A percentile compares a stretch with the other conserved stretches of the same genome.
These are phyloP conservation scores for Saccharum officinarum DNA, from an alignment of 176 grass and related monocot genomes.

Conservation along the genomic window DNA sequence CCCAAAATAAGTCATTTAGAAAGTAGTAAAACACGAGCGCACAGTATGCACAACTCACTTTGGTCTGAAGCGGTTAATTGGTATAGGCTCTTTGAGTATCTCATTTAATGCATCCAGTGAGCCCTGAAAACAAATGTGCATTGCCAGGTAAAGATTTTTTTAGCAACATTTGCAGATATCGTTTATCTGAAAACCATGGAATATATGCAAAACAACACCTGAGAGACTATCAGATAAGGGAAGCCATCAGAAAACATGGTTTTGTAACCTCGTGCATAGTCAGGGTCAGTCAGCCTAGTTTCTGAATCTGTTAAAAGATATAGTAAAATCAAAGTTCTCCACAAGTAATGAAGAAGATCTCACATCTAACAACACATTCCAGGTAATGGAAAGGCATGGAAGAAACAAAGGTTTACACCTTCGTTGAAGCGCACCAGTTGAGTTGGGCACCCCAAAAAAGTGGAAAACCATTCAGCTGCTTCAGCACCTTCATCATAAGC, in stretches of 20 bases:
- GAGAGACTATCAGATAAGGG: conserved; percentile 73
- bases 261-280: conserved; percentile 74
- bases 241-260: conserved; percentile 64
- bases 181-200: background rate
- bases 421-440: conserved; percentile 70
- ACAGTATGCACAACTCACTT: conserved; percentile 51
- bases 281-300: conserved; percentile 58
- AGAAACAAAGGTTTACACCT: conserved; percentile 22
- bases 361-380: background rate
- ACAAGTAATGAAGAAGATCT: background rate
- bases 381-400: background rate
- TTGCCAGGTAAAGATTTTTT: conserved; percentile 9
- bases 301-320: conserved; percentile 47
- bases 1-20: background rate
- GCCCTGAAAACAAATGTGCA: conserved; percentile 45
- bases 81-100: conserved; percentile 69
- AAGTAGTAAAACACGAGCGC: background rate
- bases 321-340: background rate
- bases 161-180: conserved; percentile 8
- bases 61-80: conserved; percentile 84
- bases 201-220: conserved; percentile 42
- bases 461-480: conserved; percentile 76
- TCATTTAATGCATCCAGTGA: conserved; percentile 78
- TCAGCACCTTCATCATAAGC: conserved; percentile 77
- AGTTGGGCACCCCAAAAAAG: conserved; percentile 65